Base-by-base conservation (phyloP, 1,284 basidiomycete genomes). In the Apiotrichum brassicae region DNA sequence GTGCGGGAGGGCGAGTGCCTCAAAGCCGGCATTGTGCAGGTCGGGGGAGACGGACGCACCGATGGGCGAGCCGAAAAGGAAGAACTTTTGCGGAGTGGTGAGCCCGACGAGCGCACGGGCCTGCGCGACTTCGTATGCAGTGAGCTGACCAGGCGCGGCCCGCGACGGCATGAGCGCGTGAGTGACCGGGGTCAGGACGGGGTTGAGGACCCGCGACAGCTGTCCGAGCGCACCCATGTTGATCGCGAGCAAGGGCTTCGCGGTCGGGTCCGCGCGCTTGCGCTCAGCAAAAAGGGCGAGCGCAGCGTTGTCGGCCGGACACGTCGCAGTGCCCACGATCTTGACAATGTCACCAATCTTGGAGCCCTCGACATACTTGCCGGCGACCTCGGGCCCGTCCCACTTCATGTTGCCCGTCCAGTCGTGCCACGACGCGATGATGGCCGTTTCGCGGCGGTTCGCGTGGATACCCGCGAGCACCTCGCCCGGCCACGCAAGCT, bases 401-500 rank as follows among this genome's bases (percentile, higher is more conserved):
- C 94, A 99, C 56, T 81, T 81, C 76, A 95, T 79, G 19, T 78
- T 76, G 3, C 94, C 93, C 34, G 81, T 83, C 84, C 86, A 91
- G 66, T 99, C 92, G 68, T 97, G 93, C 82, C 84, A 94, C 11
- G 91, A 95, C 0, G 90, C 87, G 52, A 99, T 84, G 63, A 97
- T 82, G 61, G 85, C 79, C 0, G 87, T 85, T 36, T 77, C 67
- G 0, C 88, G 84, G 69, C 91, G 92, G 46, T 74, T 75, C 2
- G 76, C 66, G 24, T 78, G 71, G 43, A 97, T 75, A 2, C 80
- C 77, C 19, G 78, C 77, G 46, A 92, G 81, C 39, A 77, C 66
- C 44, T 80, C 77, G 52, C 82, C 78, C 0, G 85, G 79, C 75
- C 85, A 85, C 0, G 82, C 81, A 47, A 90, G 81, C 74, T 98